Evolutionary conservation across 2,329 filamentous ascomycete genomes (phyloP).

Genomic region (Colletotrichum sp.): DNA sequence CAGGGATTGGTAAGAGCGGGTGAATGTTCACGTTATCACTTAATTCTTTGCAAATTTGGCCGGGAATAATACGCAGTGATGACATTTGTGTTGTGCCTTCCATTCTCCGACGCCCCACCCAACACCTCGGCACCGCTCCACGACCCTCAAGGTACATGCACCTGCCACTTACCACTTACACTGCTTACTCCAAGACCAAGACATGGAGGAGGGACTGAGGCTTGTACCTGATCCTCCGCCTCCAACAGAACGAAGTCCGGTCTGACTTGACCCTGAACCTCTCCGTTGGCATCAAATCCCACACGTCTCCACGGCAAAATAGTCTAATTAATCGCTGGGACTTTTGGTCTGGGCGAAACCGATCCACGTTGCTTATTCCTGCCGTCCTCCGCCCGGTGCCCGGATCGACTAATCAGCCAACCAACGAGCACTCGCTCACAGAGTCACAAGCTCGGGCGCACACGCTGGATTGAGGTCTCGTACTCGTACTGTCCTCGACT

Average conservation of each 20-base stretch:
- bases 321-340: neutral
- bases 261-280: neutral
- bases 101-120: neutral
- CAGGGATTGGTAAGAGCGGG: neutral
- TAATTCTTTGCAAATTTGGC: neutral
- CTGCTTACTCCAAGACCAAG: neutral
- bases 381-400: neutral
- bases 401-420: neutral
- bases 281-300: neutral
- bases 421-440: neutral
- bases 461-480: neutral
- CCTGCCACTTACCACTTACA: neutral
- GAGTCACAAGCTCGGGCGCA: neutral
- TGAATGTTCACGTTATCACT: neutral
- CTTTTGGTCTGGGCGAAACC: neutral
- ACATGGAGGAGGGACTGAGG: neutral
- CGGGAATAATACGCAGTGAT: slow-evolving; percentile 1
- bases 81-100: neutral
- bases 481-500: neutral
- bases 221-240: slow-evolving; percentile 1
- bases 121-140: neutral
- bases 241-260: neutral
- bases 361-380: slow-evolving; percentile 12
- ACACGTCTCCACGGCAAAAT: neutral
- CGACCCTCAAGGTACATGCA: neutral